Conservation (phyloP, 805 yeast species). For the Metschnikowia drakensbergensis region DNA sequence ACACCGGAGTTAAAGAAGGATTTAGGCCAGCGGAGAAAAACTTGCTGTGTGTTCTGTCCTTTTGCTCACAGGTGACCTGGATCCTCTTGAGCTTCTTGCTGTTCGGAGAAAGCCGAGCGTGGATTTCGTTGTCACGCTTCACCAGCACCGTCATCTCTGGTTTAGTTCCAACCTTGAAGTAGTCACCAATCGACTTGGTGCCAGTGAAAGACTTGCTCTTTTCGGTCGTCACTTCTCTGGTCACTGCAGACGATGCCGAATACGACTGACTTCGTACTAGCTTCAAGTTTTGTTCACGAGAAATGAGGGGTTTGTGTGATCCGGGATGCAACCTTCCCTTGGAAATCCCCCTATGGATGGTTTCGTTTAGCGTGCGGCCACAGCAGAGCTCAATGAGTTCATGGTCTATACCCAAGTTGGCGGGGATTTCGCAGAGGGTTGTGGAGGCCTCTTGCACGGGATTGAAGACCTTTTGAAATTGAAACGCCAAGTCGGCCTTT, state of each 20-base stretch:
- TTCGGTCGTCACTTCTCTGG: not conserved
- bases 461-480: slow-evolving; percentile 80
- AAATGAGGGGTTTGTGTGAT: slow-evolving; percentile 42
- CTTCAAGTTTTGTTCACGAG: slow-evolving; percentile 43
- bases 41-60: slow-evolving; percentile 14
- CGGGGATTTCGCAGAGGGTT: slow-evolving; percentile 57
- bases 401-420: slow-evolving; percentile 35
- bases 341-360: slow-evolving; percentile 55
- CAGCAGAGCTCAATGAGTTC: slow-evolving; percentile 44
- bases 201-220: slow-evolving; percentile 10
- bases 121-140: slow-evolving; percentile 6
- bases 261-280: slow-evolving; percentile 14
- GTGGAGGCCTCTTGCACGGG: slow-evolving; percentile 49
- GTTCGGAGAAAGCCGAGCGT: slow-evolving; percentile 17
- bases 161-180: slow-evolving; percentile 8
- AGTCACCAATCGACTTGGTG: slow-evolving; percentile 14
- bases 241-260: not conserved
- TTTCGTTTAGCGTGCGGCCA: slow-evolving; percentile 42
- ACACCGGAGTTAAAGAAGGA: not conserved
- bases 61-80: not conserved
- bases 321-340: slow-evolving; percentile 66
- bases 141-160: slow-evolving; percentile 1
- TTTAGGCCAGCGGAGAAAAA: slow-evolving; percentile 10
- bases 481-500: slow-evolving; percentile 75
- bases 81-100: slow-evolving; percentile 17